phyloP scores from a whole-genome alignment of 2,329 filamentous ascomycete genomes.

The Botrytis paeoniae region DNA sequence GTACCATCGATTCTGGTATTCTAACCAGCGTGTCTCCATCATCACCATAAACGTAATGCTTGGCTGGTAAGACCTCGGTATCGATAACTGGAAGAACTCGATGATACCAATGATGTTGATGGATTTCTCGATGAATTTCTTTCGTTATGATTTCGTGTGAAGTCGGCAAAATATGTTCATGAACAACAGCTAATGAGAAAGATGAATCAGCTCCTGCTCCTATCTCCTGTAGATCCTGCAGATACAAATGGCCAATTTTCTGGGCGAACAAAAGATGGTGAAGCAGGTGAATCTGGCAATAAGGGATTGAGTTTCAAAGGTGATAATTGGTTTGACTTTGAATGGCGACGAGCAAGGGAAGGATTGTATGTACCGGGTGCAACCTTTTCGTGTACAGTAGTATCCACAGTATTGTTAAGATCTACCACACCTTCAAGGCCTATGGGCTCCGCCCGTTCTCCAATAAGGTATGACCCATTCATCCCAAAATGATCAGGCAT shows the following conservation, averaged over 20 bases:
- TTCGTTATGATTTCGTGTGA: slow-evolving; percentile 48
- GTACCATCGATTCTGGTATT: slow-evolving; percentile 44
- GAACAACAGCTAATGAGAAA: slow-evolving; percentile 44
- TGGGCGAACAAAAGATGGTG: slow-evolving; percentile 22
- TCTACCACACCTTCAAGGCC: slow-evolving; percentile 33
- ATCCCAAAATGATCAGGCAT: not conserved
- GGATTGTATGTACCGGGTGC: slow-evolving; percentile 33
- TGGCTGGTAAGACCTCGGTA: slow-evolving; percentile 50
- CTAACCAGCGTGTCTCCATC: slow-evolving; percentile 46
- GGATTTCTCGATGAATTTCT: slow-evolving; percentile 50
- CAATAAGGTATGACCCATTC: slow-evolving; percentile 4
- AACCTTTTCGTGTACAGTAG: slow-evolving; percentile 31
- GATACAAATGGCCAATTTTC: slow-evolving; percentile 24
- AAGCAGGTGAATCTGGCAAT: slow-evolving; percentile 19
- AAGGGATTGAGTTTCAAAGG: not conserved
- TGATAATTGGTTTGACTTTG: slow-evolving; percentile 14
- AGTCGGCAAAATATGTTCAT: slow-evolving; percentile 46
- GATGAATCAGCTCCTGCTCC: slow-evolving; percentile 28
- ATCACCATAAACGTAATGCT: slow-evolving; percentile 42
- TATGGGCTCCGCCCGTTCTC: slow-evolving; percentile 15
- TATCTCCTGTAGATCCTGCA: slow-evolving; percentile 1
- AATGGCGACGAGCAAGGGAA: slow-evolving; percentile 13
- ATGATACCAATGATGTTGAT: slow-evolving; percentile 52
- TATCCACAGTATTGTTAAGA: slow-evolving; percentile 34
- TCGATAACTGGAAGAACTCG: slow-evolving; percentile 52